phyloP scores from a whole-genome alignment of 768 basidiomycete genomes.

The Podaxis sp. region DNA sequence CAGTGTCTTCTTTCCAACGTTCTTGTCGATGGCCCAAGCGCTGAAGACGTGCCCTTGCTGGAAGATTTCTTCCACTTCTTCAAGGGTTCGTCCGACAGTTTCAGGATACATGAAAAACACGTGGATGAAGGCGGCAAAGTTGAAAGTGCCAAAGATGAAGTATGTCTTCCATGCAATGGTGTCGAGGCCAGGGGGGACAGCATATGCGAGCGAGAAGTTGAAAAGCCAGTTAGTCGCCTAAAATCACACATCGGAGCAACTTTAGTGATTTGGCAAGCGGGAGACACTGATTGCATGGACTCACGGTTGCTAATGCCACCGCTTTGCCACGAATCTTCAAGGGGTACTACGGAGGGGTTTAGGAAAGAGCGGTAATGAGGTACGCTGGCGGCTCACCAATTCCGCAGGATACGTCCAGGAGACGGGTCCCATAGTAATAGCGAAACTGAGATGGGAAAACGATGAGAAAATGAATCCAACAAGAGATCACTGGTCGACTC shows the following conservation, averaged over 20 bases:
- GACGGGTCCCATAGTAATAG: slow-evolving; percentile 73
- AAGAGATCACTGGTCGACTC: not conserved
- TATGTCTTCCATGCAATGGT: slow-evolving; percentile 72
- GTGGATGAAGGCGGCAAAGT: slow-evolving; percentile 67
- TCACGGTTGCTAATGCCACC: slow-evolving; percentile 45
- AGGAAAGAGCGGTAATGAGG: not conserved
- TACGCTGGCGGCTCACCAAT: slow-evolving; percentile 28
- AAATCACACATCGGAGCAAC: not conserved
- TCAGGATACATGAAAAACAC: slow-evolving; percentile 80
- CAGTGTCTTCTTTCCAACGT: slow-evolving; percentile 61
- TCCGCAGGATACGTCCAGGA: slow-evolving; percentile 75
- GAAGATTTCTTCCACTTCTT: slow-evolving; percentile 80
- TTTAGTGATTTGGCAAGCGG: not conserved
- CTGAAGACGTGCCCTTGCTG: slow-evolving; percentile 61
- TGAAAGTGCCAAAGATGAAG: slow-evolving; percentile 76
- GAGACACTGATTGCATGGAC: not conserved
- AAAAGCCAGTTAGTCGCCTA: slow-evolving; percentile 54
- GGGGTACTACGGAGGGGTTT: slow-evolving; percentile 36
- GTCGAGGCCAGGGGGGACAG: slow-evolving; percentile 66
- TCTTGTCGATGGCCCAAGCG: slow-evolving; percentile 63
- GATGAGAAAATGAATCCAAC: not conserved
- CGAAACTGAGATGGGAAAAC: slow-evolving; percentile 37
- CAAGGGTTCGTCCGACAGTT: slow-evolving; percentile 66
- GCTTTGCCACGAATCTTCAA: slow-evolving; percentile 61
- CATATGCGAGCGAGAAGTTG: slow-evolving; percentile 72